Percentiles rank a stretch among this genome's conserved stretches.
Conservation (phyloP, 768 basidiomycete species). For the Mycena rebaudengoi region DNA sequence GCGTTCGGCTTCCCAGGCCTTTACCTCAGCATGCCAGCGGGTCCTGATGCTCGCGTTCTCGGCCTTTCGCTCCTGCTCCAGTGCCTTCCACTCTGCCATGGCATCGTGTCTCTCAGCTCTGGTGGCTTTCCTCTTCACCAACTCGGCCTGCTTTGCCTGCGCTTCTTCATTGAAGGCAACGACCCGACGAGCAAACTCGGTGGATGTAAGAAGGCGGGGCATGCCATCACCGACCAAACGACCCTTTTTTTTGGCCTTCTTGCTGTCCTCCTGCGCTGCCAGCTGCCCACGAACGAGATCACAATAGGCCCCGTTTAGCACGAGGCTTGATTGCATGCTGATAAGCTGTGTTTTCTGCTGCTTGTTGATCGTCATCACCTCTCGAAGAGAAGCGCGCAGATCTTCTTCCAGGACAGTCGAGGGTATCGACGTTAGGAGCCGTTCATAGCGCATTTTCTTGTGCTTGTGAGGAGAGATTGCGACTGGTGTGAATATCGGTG, state of each 20-base stretch:
- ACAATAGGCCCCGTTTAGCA: slow-evolving; percentile 27
- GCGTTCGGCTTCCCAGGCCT: slow-evolving; percentile 19
- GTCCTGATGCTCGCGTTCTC: slow-evolving; percentile 7
- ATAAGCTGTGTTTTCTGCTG: slow-evolving; percentile 15
- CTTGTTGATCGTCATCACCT: not conserved
- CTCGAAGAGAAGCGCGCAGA: not conserved
- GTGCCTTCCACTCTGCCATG: slow-evolving; percentile 28
- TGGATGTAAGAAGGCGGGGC: slow-evolving; percentile 29
- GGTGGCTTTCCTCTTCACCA: slow-evolving; percentile 16
- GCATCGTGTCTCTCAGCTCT: slow-evolving; percentile 14
- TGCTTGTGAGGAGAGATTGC: not conserved
- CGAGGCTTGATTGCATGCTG: slow-evolving; percentile 18
- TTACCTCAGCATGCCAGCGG: not conserved
- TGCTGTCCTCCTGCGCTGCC: slow-evolving; percentile 31
- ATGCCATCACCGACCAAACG: slow-evolving; percentile 34
- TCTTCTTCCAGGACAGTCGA: slow-evolving; percentile 2
- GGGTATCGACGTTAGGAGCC: not conserved
- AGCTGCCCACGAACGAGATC: slow-evolving; percentile 20
- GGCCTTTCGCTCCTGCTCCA: slow-evolving; percentile 22
- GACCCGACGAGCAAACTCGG: slow-evolving; percentile 29
- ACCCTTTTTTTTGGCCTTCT: slow-evolving; percentile 21
- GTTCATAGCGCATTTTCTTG: not conserved
- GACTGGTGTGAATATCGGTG: not conserved
- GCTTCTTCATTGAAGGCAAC: slow-evolving; percentile 12
- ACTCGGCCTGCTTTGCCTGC: slow-evolving; percentile 14